Base-by-base conservation (phyloP, 768 basidiomycete genomes). In the Mrakia blollopis region DNA sequence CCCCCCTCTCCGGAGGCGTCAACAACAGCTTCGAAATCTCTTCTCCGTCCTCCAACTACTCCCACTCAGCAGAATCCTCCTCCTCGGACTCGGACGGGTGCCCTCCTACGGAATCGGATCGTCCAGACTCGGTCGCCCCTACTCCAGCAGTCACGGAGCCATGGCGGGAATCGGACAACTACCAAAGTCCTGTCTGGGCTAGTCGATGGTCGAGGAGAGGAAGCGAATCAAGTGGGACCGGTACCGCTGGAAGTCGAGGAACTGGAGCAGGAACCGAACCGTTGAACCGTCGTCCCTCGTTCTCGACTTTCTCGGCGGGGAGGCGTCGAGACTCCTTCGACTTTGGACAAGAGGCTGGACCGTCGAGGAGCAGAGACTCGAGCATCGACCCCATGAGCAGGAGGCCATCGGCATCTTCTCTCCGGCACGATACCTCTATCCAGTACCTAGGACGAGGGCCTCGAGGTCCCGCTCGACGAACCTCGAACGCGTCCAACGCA, bases 31-130 rank as follows among this genome's bases (percentile, higher is more conserved):
- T 50, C 13, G 25, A n/a, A 1, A 28, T 28, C 63, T 47, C 44
- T 3, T 63, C 28, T 35, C 73, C 61, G 32, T n/a, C 73, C 28
- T 74, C 73, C 30, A 52, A 62, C 47, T 62, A 74, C 73, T 74
- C 73, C 11, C 73, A 62, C 9, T 39, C 73, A 6, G 61, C 28
- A 32, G 63, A 65, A n/a, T 25, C n/a, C 14, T 9, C 28, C n/a
- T 65, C 63, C 18, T 25, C 73, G 14, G 44, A 35, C 28, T 62
- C 61, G 18, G 72, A 63, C 73, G 62, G 67, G 21, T 32, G 28
- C 32, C 62, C 65, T 25, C 65, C 65, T 21, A 68, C 65, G 3
- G 65, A 39, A n/a, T 39, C 35, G 65, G 65, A 74, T 23, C 30
- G 11, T n/a, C 30, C 37, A 41, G 61, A 61, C 11, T 44, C 41